Conservation (phyloP, 345 rosid species). For the Arabidopsis suecica region DNA sequence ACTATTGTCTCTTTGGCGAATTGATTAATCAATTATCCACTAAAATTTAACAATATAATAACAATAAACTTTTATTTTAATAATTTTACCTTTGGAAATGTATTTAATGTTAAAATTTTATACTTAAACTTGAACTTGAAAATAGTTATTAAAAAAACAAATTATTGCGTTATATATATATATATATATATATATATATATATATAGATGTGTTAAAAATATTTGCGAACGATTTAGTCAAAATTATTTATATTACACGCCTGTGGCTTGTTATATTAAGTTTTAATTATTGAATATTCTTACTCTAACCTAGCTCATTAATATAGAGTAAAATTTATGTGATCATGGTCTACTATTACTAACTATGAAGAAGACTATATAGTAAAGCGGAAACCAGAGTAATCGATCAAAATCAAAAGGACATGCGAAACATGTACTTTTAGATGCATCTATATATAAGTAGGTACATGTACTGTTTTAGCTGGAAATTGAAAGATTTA, state of each 20-base stretch:
- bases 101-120: neutral
- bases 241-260: neutral
- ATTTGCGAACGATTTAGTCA: neutral
- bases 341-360: conserved; percentile 7
- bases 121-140: neutral
- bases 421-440: conserved; percentile 15
- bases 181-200: no score
- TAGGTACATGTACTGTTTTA: conserved; percentile 17
- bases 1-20: conserved; percentile 43
- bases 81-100: neutral
- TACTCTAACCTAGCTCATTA: neutral
- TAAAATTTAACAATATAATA: conserved; percentile 26
- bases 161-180: no score
- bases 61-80: conserved; percentile 1
- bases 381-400: neutral
- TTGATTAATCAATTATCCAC: conserved; percentile 43
- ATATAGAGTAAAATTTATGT: neutral
- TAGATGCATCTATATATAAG: neutral
- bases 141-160: no score
- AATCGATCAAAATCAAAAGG: neutral
- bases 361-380: conserved; percentile 1
- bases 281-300: neutral
- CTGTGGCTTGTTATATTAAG: neutral
- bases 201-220: neutral
- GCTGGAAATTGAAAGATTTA: neutral